These are phyloP conservation scores for Pseudocercospora crystallina DNA, from an alignment of 2,329 filamentous ascomycete species.

Conservation along the genomic window DNA sequence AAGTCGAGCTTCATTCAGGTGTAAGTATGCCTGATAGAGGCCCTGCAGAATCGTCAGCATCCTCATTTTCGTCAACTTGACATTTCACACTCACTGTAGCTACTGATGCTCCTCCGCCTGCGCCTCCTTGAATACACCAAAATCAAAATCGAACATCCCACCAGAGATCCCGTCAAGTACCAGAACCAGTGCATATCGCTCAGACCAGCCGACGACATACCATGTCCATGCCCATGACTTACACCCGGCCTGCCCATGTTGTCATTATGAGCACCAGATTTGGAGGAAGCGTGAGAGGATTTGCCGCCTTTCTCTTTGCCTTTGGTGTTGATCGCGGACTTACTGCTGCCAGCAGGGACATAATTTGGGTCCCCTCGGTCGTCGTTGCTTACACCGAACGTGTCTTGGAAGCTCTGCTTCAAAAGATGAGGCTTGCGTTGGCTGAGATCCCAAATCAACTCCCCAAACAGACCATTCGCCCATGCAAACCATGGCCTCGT, in stretches of 20 bases:
- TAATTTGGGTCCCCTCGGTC: slow-evolving; percentile 12
- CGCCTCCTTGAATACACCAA: too few relatives aligned
- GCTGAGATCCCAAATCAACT: slow-evolving; percentile 21
- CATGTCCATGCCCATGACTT: slow-evolving; percentile 2
- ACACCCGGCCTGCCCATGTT: neutral
- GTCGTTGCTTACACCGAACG: slow-evolving; percentile 3
- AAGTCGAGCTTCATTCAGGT: too few relatives aligned
- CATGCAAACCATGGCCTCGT: slow-evolving; percentile 51
- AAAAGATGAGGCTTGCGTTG: slow-evolving; percentile 20
- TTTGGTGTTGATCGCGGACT: neutral
- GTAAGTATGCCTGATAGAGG: too few relatives aligned
- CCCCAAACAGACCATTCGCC: slow-evolving; percentile 38
- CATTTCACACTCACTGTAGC: too few relatives aligned
- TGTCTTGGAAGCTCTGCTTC: slow-evolving; percentile 9
- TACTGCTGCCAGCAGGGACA: slow-evolving; percentile 1
- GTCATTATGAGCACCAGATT: neutral
- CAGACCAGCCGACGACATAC: neutral
- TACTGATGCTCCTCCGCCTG: too few relatives aligned
- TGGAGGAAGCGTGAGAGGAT: neutral
- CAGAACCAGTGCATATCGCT: slow-evolving; percentile 11
- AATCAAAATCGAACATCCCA: neutral
- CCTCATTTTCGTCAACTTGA: too few relatives aligned
- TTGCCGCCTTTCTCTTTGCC: too few relatives aligned
- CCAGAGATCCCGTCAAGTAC: neutral
- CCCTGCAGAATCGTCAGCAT: too few relatives aligned